A percentile compares a stretch with the other conserved stretches of the same genome.
phyloP scores from a whole-genome alignment of 2,329 filamentous ascomycete genomes.

The Stagonosporopsis cucurbitacearum region DNA sequence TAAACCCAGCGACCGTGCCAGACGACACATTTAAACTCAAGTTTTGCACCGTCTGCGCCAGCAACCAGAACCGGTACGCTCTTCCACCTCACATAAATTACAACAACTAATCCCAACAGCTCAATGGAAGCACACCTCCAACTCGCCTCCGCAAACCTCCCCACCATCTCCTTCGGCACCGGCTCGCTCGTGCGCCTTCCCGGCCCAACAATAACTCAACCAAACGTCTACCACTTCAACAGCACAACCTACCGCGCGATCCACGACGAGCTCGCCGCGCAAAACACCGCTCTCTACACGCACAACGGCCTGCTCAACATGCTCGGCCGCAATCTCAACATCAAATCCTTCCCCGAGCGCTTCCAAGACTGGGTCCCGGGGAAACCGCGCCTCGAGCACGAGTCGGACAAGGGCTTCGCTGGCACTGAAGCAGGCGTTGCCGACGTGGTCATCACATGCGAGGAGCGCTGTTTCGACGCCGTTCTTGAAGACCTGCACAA shows the following conservation, averaged over 20 bases:
- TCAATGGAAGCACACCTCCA: conserved; percentile 99
- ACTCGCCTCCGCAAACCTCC: conserved; percentile 80
- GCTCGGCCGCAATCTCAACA: conserved; percentile 86
- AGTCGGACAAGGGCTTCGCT: conserved; percentile 73
- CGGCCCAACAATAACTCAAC: conserved; percentile 87
- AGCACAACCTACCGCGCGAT: conserved; percentile 94
- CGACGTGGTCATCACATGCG: conserved; percentile 94
- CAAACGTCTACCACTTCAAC: conserved; percentile 98
- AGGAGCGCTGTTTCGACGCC: conserved; percentile 97
- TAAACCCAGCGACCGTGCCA: conserved; percentile 33
- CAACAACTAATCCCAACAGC: conserved; percentile 53
- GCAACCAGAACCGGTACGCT: conserved; percentile 89
- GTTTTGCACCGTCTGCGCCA: conserved; percentile 98
- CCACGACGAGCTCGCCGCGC: conserved; percentile 85
- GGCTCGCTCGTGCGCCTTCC: conserved; percentile 93
- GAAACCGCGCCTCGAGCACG: conserved; percentile 75
- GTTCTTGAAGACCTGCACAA: conserved; percentile 92
- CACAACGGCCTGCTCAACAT: conserved; percentile 95
- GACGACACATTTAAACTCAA: conserved; percentile 80
- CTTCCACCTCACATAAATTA: neutral
- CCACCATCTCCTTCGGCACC: conserved; percentile 98
- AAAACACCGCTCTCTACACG: conserved; percentile 86
- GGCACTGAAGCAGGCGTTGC: conserved; percentile 90
- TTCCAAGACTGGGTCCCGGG: conserved; percentile 98
- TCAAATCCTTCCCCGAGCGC: conserved; percentile 95